These are phyloP conservation scores for Teratosphaeria zuluensis DNA, from an alignment of 2,329 filamentous ascomycete species.

Conservation along the genomic window DNA sequence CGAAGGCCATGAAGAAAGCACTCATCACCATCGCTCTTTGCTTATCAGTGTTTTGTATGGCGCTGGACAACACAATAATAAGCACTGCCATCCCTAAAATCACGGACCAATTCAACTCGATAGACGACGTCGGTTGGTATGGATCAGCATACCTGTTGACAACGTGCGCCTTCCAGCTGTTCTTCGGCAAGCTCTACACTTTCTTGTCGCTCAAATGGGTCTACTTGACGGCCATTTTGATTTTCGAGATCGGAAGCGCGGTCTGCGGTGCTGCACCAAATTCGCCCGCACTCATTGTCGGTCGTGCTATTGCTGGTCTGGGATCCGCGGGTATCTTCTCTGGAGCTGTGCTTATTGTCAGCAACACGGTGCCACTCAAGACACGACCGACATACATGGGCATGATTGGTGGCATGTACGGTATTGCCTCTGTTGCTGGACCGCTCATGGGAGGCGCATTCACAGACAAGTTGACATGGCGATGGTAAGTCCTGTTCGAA, in stretches of 20 bases:
- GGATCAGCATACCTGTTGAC: conserved; percentile 37
- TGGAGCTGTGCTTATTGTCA: conserved; percentile 40
- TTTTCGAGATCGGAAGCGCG: conserved; percentile 45
- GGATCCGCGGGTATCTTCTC: conserved; percentile 42
- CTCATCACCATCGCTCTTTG: conserved; percentile 29
- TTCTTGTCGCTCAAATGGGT: conserved; percentile 40
- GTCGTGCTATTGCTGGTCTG: conserved; percentile 41
- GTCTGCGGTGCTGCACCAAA: conserved; percentile 43
- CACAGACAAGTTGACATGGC: conserved; percentile 23
- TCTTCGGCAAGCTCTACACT: conserved; percentile 40
- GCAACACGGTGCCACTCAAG: conserved; percentile 34
- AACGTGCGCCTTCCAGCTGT: conserved; percentile 31
- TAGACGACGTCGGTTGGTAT: conserved; percentile 40
- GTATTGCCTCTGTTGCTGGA: conserved; percentile 38
- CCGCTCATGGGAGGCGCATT: conserved; percentile 35
- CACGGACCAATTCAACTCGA: conserved; percentile 38
- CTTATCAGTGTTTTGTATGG: conserved; percentile 27
- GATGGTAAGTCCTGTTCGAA: conserved; percentile 12
- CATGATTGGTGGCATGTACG: conserved; percentile 40
- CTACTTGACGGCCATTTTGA: conserved; percentile 34
- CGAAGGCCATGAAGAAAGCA: conserved; percentile 22
- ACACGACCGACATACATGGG: conserved; percentile 42
- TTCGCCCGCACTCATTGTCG: conserved; percentile 41
- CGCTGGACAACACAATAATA: conserved; percentile 39
- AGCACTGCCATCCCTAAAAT: conserved; percentile 40